Evolutionary conservation across 2,329 filamentous ascomycete genomes (phyloP).

Genomic region (Tolypocladium guangdongense): DNA sequence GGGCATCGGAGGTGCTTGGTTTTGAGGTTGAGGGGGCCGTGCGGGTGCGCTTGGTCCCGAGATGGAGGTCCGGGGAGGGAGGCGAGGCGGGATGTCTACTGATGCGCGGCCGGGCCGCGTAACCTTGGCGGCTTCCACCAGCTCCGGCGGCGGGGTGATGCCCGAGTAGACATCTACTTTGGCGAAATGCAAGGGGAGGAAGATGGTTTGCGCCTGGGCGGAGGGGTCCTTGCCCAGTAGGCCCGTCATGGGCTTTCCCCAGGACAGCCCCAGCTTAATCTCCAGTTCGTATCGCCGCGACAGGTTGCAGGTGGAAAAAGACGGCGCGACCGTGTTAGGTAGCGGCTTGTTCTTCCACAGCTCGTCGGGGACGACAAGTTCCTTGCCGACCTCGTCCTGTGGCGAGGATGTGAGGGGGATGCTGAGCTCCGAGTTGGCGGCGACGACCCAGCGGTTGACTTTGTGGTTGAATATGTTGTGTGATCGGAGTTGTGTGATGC

Average conservation of each 20-base stretch:
- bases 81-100: conserved; percentile 20
- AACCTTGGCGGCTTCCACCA: conserved; percentile 49
- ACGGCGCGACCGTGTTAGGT: conserved; percentile 78
- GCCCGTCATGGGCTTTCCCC: conserved; percentile 45
- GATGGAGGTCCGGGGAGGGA: conserved; percentile 23
- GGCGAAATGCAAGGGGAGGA: conserved; percentile 68
- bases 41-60: conserved; percentile 10
- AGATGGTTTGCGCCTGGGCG: conserved; percentile 54
- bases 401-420: conserved; percentile 52
- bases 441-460: conserved; percentile 62
- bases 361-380: conserved; percentile 56
- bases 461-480: conserved; percentile 65
- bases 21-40: conserved; percentile 10
- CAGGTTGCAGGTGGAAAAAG: conserved; percentile 84
- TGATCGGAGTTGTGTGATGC: conserved; percentile 67
- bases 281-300: conserved; percentile 74
- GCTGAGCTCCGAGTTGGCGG: conserved; percentile 59
- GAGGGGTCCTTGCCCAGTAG: conserved; percentile 10
- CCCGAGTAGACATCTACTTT: conserved; percentile 74
- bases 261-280: conserved; percentile 65
- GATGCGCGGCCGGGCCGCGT: conserved; percentile 28
- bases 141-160: conserved; percentile 66
- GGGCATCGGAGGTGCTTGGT: conserved; percentile 9
- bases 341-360: conserved; percentile 64
- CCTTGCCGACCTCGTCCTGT: conserved; percentile 48